Conservation (phyloP, 2,329 filamentous ascomycete species). For the Ceratocystis destructans region DNA sequence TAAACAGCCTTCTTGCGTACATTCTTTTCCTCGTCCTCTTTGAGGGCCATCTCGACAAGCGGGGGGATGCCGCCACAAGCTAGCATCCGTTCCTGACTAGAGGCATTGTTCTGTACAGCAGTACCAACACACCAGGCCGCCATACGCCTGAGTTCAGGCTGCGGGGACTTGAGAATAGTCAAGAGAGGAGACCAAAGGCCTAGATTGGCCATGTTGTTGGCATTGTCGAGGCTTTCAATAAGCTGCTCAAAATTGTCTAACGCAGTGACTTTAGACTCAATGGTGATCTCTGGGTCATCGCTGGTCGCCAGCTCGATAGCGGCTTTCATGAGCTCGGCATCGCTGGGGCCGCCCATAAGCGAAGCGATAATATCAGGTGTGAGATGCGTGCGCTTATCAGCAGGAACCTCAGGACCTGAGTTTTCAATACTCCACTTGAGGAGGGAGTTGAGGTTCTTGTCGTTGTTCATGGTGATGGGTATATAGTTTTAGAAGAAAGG, state of each 20-base stretch:
- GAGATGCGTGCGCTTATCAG: conserved; percentile 34
- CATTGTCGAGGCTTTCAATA: conserved; percentile 87
- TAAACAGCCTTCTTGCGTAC: conserved; percentile 80
- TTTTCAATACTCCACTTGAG: conserved; percentile 61
- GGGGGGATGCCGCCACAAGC: conserved; percentile 53
- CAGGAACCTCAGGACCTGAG: conserved; percentile 27
- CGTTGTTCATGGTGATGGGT: conserved; percentile 20
- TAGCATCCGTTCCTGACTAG: conserved; percentile 59
- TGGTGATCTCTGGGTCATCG: conserved; percentile 43
- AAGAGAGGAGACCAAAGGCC: conserved; percentile 73
- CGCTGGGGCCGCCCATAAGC: conserved; percentile 71
- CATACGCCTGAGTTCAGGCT: conserved; percentile 63
- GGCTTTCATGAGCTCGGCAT: conserved; percentile 82
- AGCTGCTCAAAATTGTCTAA: conserved; percentile 94
- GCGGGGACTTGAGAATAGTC: conserved; percentile 50
- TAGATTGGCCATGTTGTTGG: conserved; percentile 75
- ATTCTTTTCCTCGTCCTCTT: conserved; percentile 43
- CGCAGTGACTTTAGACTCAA: conserved; percentile 66
- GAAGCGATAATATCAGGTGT: conserved; percentile 57
- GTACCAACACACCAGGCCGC: conserved; percentile 92
- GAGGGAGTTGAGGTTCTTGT: conserved; percentile 56
- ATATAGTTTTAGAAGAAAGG: background rate
- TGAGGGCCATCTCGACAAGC: conserved; percentile 51
- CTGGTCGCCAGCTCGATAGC: conserved; percentile 65
- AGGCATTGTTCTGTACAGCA: conserved; percentile 89